Conservation (phyloP, 495 filamentous ascomycete genomes). For the Aspergillus haitiensis region DNA sequence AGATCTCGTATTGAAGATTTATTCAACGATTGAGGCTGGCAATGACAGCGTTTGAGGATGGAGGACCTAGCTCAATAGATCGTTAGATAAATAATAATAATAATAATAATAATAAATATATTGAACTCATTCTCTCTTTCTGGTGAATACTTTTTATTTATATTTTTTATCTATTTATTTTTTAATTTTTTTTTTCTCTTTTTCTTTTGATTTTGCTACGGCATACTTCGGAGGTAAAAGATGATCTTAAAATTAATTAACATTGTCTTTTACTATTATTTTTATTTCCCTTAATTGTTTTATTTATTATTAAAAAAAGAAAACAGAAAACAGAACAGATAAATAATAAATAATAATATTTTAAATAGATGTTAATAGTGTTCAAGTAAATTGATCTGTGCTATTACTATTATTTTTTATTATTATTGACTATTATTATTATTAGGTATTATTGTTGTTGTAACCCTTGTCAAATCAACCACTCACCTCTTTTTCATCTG, state of each 20-base stretch:
- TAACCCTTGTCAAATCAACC: not conserved
- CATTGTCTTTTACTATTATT: not conserved
- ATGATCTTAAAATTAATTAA: not conserved
- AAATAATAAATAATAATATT: not conserved
- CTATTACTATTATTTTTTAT: not conserved
- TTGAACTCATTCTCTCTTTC: too few relatives aligned
- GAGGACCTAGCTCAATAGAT: constrained; percentile 4
- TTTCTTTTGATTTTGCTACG: not conserved
- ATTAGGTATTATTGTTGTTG: not conserved
- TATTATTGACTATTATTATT: constrained; percentile 8
- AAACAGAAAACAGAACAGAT: not conserved
- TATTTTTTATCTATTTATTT: not conserved
- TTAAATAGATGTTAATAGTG: not conserved
- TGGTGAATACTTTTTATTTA: not conserved
- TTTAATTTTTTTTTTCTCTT: not conserved
- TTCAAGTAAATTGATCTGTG: constrained; percentile 10
- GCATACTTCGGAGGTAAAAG: constrained; percentile 9
- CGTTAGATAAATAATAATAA: constrained; percentile 3
- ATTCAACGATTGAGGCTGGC: not conserved
- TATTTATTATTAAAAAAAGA: not conserved
- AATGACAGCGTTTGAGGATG: constrained; percentile 4
- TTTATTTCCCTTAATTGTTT: too few relatives aligned
- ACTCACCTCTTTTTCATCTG: constrained; percentile 5
- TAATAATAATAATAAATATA: not conserved
- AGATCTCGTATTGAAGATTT: constrained; percentile 23